Percentiles rank a stretch among this genome's conserved stretches.
These are phyloP conservation scores for Dactylorhiza incarnata DNA, from an alignment of 106 monocot genomes.

Conservation along the genomic window DNA sequence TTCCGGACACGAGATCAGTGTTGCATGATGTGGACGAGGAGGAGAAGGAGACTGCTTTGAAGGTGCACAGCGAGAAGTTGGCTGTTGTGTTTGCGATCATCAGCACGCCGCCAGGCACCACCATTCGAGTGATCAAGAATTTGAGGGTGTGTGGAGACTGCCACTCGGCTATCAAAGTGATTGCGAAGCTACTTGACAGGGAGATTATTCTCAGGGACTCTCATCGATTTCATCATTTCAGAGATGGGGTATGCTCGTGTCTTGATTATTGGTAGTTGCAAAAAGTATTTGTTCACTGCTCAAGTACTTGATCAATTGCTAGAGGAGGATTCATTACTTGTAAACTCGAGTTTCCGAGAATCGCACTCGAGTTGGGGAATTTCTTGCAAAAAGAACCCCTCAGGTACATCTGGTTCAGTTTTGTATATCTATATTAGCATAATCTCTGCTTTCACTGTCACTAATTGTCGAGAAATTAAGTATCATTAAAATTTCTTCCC, in stretches of 20 bases:
- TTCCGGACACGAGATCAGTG: slow-evolving; percentile 81
- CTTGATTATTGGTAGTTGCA: slow-evolving; percentile 65
- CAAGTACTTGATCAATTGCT: too few relatives aligned
- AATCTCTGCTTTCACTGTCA: too few relatives aligned
- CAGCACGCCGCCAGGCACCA: slow-evolving; percentile 49
- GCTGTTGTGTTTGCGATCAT: slow-evolving; percentile 74
- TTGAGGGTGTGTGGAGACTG: slow-evolving; percentile 81
- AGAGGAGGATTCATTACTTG: too few relatives aligned
- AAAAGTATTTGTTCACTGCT: too few relatives aligned
- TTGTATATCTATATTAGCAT: too few relatives aligned
- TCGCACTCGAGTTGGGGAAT: too few relatives aligned
- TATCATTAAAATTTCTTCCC: too few relatives aligned
- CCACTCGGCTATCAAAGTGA: slow-evolving; percentile 59
- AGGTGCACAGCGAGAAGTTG: slow-evolving; percentile 86
- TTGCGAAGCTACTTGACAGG: slow-evolving; percentile 47
- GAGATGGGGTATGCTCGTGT: slow-evolving; percentile 66
- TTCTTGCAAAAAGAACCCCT: too few relatives aligned
- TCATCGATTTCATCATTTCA: slow-evolving; percentile 84
- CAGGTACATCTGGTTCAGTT: too few relatives aligned
- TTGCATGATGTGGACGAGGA: slow-evolving; percentile 84
- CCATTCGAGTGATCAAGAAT: slow-evolving; percentile 72
- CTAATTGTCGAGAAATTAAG: too few relatives aligned
- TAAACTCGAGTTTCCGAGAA: too few relatives aligned
- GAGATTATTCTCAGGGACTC: slow-evolving; percentile 82
- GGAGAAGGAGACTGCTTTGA: slow-evolving; percentile 67